Base-by-base conservation (phyloP, 352 stramenopile species). In the Globisporangium iwayamae region DNA sequence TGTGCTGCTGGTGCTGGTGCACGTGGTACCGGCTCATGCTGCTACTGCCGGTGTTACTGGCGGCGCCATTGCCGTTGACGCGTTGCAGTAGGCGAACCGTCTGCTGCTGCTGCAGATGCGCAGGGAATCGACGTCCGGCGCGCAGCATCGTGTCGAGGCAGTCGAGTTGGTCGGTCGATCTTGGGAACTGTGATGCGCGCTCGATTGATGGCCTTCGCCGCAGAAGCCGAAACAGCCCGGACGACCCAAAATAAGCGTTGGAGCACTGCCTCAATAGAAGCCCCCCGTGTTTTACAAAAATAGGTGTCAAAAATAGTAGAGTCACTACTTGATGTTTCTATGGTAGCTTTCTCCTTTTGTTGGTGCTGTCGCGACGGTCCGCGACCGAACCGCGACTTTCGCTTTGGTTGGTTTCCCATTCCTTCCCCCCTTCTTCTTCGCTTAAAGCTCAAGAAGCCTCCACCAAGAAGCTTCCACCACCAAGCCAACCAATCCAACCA, bases 101-200 rank as follows among this genome's bases (percentile, higher is more conserved):
- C 20, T 38, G 22, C 20, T 43, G 51, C n/a, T 54, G 52, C 25
- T 68, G 65, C 60, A 60, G 36, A 4, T 53, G 65, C 38, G 45
- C 46, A 25, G 66, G 62, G 53, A 71, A 41, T 32, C 66, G 66
- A 45, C 66, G 66, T 14, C 66, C 66, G 18, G 66, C 62, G 22
- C 48, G 48, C 61, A 71, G 41, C 66, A 71, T 71, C 28, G 9
- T 66, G 36, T 62, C 45, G 28, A 16, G 28, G 32, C 22, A 4
- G 47, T 16, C 20, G 28, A 4, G 47, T 16, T 14, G 28, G 9
- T 48, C 16, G 20, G 32, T 60, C 50, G 50, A 55, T 60, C 60
- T 32, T 34, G 60, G 36, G 14, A 48, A 14, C 36, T 41, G 51
- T 59, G 60, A 20, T 53, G 60, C 6, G 28, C 41, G 43, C n/a